A percentile compares a stretch with the other conserved stretches of the same genome.
phyloP scores from a whole-genome alignment of 1,284 basidiomycete genomes.

The Leccinum pachyderme region DNA sequence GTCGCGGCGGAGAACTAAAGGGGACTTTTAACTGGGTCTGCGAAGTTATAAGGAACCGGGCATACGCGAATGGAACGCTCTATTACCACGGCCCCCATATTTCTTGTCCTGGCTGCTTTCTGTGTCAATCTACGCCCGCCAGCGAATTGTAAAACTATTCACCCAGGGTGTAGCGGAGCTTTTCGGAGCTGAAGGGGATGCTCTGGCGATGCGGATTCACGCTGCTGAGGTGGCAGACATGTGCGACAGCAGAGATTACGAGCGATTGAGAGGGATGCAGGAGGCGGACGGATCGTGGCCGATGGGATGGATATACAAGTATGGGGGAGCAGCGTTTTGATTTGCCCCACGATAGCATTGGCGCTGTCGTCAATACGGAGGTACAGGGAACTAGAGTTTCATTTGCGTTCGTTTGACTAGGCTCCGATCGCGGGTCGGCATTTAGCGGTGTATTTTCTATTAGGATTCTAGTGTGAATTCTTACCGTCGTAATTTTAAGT shows the following conservation, averaged over 20 bases:
- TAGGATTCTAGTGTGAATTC: too few species aligned
- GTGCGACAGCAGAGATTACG: slow-evolving; percentile 14
- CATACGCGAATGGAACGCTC: slow-evolving; percentile 19
- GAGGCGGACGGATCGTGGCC: slow-evolving; percentile 22
- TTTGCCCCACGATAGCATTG: background rate
- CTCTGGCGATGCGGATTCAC: slow-evolving; percentile 22
- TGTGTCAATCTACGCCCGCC: slow-evolving; percentile 17
- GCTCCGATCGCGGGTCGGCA: too few species aligned
- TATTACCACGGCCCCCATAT: slow-evolving; percentile 19
- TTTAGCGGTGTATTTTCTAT: too few species aligned
- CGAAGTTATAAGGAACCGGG: slow-evolving; percentile 19
- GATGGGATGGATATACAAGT: slow-evolving; percentile 18
- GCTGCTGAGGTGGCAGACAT: too few species aligned
- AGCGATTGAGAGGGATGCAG: slow-evolving; percentile 18
- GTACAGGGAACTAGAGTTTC: slow-evolving; percentile 17
- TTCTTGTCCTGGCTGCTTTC: slow-evolving; percentile 18
- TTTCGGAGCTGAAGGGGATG: slow-evolving; percentile 20
- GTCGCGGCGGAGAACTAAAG: slow-evolving; percentile 14
- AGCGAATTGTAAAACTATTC: slow-evolving; percentile 13
- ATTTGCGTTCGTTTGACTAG: slow-evolving; percentile 12
- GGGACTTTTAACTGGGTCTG: slow-evolving; percentile 24
- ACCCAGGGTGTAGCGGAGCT: slow-evolving; percentile 17
- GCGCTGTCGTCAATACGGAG: too few species aligned
- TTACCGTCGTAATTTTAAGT: too few species aligned
- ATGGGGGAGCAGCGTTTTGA: background rate